Evolutionary conservation across 1,284 basidiomycete genomes (phyloP).

Genomic region (Xanthoconium separans): DNA sequence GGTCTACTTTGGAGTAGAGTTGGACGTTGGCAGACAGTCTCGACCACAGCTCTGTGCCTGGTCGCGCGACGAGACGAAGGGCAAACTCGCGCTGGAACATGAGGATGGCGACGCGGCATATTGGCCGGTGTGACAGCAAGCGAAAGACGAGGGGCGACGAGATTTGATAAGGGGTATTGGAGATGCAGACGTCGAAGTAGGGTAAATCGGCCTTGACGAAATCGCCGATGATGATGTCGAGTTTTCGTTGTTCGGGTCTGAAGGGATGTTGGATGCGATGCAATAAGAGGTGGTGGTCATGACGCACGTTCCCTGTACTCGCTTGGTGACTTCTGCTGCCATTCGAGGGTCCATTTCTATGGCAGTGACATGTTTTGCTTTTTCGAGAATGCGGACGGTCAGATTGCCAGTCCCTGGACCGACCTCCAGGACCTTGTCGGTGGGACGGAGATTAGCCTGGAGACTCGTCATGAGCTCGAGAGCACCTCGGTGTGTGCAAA

Average conservation of each 20-base stretch:
- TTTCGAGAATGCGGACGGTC: constrained; percentile 92
- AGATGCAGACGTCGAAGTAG: constrained; percentile 99
- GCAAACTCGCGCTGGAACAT: constrained; percentile 99
- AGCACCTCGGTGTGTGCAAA: neutral
- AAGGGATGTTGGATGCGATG: neutral
- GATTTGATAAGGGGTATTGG: constrained; percentile 99
- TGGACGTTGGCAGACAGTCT: constrained; percentile 96
- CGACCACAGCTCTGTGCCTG: constrained; percentile 90
- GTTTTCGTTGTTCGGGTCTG: constrained; percentile 92
- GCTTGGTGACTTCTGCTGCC: constrained; percentile 96
- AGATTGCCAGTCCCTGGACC: constrained; percentile 98
- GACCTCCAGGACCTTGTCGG: constrained; percentile 96
- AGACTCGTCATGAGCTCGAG: constrained; percentile 4
- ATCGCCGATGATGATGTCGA: constrained; percentile 94
- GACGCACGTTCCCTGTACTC: constrained; percentile 91
- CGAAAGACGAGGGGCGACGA: constrained; percentile 98
- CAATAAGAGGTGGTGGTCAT: neutral
- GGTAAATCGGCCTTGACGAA: constrained; percentile 97
- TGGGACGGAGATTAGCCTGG: constrained; percentile 89
- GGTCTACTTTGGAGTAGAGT: constrained; percentile 92
- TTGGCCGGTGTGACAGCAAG: constrained; percentile 91
- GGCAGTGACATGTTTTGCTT: constrained; percentile 89
- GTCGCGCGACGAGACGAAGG: constrained; percentile 85
- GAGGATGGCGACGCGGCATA: constrained; percentile 93
- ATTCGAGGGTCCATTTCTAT: constrained; percentile 99